phyloP scores from a whole-genome alignment of 495 filamentous ascomycete genomes.

The Apiosordaria backusii region DNA sequence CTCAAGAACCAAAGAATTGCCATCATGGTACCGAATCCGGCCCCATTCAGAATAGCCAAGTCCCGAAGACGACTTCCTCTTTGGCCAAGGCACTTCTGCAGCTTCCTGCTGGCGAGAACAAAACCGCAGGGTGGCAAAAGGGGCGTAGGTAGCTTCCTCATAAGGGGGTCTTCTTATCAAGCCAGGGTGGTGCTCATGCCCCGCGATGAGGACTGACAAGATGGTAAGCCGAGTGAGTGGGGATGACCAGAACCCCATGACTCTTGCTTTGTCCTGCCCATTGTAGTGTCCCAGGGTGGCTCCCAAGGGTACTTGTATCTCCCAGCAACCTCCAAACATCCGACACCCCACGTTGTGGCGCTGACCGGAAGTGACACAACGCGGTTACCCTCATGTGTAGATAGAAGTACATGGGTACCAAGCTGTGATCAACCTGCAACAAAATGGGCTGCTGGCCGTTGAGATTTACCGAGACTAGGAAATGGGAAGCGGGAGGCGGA shows the following conservation, averaged over 20 bases:
- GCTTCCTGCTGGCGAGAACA: background rate
- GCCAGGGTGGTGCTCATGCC: background rate
- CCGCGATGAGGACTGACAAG: background rate
- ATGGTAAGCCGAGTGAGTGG: background rate
- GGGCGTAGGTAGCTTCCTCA: background rate
- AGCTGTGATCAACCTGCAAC: slow-evolving; percentile 11
- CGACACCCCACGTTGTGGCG: slow-evolving; percentile 15
- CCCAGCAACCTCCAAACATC: slow-evolving; percentile 1
- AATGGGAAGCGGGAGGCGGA: background rate
- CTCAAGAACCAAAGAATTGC: slow-evolving; percentile 24
- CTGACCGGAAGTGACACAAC: slow-evolving; percentile 16
- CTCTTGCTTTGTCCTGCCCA: background rate
- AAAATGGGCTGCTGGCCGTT: slow-evolving; percentile 3
- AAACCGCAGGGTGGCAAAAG: background rate
- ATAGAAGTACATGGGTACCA: slow-evolving; percentile 3
- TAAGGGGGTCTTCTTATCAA: background rate
- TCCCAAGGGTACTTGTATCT: too few relatives aligned
- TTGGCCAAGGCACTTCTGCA: background rate
- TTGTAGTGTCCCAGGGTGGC: background rate
- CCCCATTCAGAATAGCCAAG: slow-evolving; percentile 14
- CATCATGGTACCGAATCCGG: slow-evolving; percentile 30
- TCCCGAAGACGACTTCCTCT: slow-evolving; percentile 13
- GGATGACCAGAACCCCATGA: background rate
- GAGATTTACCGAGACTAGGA: slow-evolving; percentile 3
- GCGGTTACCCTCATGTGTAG: slow-evolving; percentile 16